Evolutionary conservation across 2,329 filamentous ascomycete genomes (phyloP).

Genomic region (Trichoderma breve): DNA sequence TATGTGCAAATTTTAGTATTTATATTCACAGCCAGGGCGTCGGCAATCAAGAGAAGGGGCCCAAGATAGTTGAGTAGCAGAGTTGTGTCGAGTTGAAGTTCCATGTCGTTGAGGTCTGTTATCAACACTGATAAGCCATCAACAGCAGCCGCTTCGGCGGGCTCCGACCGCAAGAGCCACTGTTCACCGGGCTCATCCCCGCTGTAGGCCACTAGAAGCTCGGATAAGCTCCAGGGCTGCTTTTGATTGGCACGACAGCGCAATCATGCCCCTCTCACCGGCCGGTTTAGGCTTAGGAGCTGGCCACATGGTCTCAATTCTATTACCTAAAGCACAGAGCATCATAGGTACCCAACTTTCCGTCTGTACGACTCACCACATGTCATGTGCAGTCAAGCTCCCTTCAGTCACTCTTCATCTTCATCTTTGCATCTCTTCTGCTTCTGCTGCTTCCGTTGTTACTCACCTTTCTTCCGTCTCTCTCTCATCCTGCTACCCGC

Average conservation of each 20-base stretch:
- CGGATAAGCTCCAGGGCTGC: neutral
- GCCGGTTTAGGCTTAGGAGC: neutral
- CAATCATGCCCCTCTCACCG: neutral
- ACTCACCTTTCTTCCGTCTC: neutral
- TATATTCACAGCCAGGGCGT: neutral
- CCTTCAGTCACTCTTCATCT: neutral
- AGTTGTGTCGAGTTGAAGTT: neutral
- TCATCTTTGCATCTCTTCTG: neutral
- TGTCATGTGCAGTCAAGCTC: neutral
- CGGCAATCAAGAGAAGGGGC: neutral
- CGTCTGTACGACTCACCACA: neutral
- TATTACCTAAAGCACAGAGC: constrained; percentile 8
- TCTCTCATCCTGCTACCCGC: too few species aligned
- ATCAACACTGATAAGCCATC: neutral
- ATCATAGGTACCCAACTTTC: neutral
- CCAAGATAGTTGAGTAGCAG: too few species aligned
- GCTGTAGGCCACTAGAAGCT: neutral
- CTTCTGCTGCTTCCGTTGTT: neutral
- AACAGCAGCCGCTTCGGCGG: neutral
- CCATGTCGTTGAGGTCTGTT: neutral
- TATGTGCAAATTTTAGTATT: neutral
- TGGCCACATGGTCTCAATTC: neutral
- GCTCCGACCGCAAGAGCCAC: neutral
- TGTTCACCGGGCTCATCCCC: neutral
- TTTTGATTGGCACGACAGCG: neutral